Evolutionary conservation across 257 asterid species (phyloP).

Genomic region (Primulina eburnea): DNA sequence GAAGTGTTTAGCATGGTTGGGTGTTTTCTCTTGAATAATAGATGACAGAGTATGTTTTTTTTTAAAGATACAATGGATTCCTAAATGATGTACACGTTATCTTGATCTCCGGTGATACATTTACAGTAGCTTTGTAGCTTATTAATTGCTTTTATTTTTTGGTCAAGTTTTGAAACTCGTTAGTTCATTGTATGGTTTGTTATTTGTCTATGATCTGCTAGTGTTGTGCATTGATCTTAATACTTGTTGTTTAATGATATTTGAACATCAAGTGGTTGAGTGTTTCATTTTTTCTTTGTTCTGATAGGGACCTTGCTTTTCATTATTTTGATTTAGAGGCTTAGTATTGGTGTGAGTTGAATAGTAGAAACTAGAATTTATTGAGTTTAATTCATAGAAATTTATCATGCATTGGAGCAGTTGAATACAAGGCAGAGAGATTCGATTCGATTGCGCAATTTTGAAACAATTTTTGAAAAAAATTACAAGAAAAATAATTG

Average conservation of each 20-base stretch:
- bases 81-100: constrained; percentile 1
- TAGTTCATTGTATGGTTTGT: constrained; percentile 10
- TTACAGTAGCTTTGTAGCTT: constrained; percentile 4
- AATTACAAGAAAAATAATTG: too few species aligned
- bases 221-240: constrained; percentile 2
- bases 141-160: background rate
- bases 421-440: too few species aligned
- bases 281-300: too few species aligned
- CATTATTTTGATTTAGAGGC: background rate
- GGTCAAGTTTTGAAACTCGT: background rate
- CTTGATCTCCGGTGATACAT: constrained; percentile 8
- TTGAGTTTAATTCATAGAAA: background rate
- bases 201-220: constrained; percentile 13
- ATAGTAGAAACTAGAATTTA: background rate
- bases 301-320: too few species aligned
- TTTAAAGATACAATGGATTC: constrained; percentile 13
- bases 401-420: background rate
- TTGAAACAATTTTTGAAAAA: too few species aligned
- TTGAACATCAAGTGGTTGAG: background rate
- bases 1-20: constrained; percentile 23
- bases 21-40: constrained; percentile 26
- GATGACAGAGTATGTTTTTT: background rate
- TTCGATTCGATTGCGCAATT: too few species aligned
- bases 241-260: background rate
- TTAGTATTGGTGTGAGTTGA: background rate